Percentiles rank a stretch among this genome's conserved stretches.
phyloP scores from a whole-genome alignment of 768 basidiomycete species.

The Xerocomellus intermedius region DNA sequence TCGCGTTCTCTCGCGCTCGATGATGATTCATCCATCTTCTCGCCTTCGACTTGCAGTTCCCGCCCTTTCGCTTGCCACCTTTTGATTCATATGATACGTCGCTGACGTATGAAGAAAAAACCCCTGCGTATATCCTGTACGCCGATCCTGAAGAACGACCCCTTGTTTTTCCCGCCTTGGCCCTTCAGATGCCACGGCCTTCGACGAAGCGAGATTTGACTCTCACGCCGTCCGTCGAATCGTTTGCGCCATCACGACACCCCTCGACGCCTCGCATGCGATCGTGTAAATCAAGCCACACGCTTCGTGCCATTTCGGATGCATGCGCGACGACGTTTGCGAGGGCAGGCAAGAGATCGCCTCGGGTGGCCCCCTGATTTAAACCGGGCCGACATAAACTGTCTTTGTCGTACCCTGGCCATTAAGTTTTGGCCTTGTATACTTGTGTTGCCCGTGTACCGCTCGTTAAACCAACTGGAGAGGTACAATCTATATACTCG shows the following conservation, averaged over 20 bases:
- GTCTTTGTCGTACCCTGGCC: too few relatives aligned
- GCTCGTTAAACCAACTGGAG: too few relatives aligned
- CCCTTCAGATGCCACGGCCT: not conserved
- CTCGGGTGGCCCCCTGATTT: not conserved
- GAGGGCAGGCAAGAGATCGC: conserved; percentile 13
- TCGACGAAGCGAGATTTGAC: conserved; percentile 15
- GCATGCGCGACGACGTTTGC: conserved; percentile 24
- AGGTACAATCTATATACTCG: too few relatives aligned
- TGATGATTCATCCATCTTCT: not conserved
- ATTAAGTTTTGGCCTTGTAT: too few relatives aligned
- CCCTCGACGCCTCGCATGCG: conserved; percentile 6
- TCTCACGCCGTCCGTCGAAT: conserved; percentile 4
- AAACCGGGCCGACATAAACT: too few relatives aligned
- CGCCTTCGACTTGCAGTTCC: not conserved
- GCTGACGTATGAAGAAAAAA: conserved; percentile 7
- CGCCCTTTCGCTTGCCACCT: conserved; percentile 1
- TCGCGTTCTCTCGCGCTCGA: not conserved
- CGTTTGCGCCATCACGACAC: not conserved
- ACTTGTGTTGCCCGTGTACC: too few relatives aligned
- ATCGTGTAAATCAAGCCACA: conserved; percentile 11
- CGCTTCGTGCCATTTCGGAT: conserved; percentile 28
- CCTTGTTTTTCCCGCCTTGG: conserved; percentile 13
- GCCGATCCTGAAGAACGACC: conserved; percentile 18
- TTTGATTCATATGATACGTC: conserved; percentile 10
- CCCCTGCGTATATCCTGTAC: conserved; percentile 14